phyloP scores from a whole-genome alignment of 768 basidiomycete genomes.

The Naganishia randhawae region DNA sequence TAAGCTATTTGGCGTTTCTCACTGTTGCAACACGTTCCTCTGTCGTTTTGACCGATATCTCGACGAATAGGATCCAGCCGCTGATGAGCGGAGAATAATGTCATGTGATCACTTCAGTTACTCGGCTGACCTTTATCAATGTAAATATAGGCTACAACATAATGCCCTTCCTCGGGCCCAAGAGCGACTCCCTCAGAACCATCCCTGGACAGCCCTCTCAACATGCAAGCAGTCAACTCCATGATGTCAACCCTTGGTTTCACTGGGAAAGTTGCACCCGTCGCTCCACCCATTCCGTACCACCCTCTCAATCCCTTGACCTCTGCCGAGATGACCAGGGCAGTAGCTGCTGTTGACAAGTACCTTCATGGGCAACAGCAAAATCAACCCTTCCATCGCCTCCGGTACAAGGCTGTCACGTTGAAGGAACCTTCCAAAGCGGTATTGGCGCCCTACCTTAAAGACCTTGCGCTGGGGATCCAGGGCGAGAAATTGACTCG shows the following conservation, averaged over 20 bases:
- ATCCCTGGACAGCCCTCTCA: neutral
- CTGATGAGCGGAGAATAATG: too few species aligned
- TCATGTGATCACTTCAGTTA: too few species aligned
- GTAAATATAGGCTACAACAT: too few species aligned
- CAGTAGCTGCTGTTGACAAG: neutral
- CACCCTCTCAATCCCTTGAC: slow-evolving; percentile 27
- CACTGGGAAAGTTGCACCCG: neutral
- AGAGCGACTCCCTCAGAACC: neutral
- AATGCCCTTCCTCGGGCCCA: neutral
- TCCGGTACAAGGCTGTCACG: slow-evolving; percentile 23
- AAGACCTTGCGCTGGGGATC: neutral
- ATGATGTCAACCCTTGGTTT: neutral
- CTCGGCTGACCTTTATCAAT: too few species aligned
- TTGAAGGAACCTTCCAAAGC: slow-evolving; percentile 22
- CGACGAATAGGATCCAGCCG: too few species aligned
- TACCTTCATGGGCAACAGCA: neutral
- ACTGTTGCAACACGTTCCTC: too few species aligned
- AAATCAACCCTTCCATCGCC: neutral
- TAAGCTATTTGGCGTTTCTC: too few species aligned
- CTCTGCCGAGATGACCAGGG: neutral
- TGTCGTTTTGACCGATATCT: too few species aligned
- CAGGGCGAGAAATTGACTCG: neutral
- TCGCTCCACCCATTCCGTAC: neutral
- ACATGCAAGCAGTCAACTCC: slow-evolving; percentile 13
- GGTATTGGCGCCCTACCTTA: slow-evolving; percentile 18